These are phyloP conservation scores for Populus simonii DNA, from an alignment of 345 rosid genomes.

Conservation along the genomic window DNA sequence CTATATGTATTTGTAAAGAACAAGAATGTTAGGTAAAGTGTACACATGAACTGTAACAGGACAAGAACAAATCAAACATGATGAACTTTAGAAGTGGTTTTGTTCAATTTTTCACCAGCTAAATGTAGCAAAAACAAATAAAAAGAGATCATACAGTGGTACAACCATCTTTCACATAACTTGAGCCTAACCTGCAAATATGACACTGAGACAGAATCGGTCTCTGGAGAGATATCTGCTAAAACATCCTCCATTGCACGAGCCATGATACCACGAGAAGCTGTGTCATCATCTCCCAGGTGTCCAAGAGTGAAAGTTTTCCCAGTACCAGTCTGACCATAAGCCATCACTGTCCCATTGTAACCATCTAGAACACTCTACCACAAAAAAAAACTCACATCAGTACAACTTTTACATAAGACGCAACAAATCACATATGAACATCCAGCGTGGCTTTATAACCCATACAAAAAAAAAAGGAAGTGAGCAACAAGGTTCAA, in stretches of 20 bases:
- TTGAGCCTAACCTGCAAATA: constrained; percentile 29
- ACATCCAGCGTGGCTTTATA: neutral
- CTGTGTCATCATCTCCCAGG: constrained; percentile 31
- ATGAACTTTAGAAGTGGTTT: neutral
- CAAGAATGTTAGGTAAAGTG: neutral
- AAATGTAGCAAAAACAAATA: neutral
- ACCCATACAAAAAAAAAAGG: neutral
- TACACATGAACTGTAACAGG: neutral
- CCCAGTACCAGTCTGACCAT: constrained; percentile 38
- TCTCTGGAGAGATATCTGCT: constrained; percentile 22
- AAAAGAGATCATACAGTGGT: neutral
- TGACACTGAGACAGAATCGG: constrained; percentile 28
- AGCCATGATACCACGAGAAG: constrained; percentile 38
- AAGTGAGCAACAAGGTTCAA: neutral
- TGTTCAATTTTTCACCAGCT: neutral
- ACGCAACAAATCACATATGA: neutral
- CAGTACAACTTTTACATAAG: neutral
- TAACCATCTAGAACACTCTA: constrained; percentile 34
- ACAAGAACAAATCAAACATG: neutral
- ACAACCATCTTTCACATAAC: neutral
- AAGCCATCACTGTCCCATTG: constrained; percentile 39
- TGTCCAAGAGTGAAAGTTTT: constrained; percentile 35
- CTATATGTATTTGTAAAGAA: constrained; percentile 11
- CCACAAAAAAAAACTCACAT: neutral
- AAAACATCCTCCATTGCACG: constrained; percentile 40